Evolutionary conservation across 2,329 filamentous ascomycete genomes (phyloP), one percentile per base, ranked within the genome.

Genomic region (Monilinia polystroma): DNA sequence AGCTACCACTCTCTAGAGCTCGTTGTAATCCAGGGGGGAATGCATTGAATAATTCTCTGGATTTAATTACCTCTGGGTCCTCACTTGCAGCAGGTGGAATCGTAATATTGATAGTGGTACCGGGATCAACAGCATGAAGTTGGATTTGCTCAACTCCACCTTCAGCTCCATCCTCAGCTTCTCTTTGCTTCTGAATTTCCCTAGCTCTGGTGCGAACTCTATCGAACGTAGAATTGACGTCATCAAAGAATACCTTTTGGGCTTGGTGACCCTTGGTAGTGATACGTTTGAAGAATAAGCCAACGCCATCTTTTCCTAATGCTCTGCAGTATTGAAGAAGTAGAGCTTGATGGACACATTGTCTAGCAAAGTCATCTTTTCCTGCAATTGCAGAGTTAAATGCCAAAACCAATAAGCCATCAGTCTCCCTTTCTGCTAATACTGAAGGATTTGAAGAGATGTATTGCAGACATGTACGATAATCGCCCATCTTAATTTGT

Each of bases 251-350:
- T 55, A 98, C 85, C 55, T 91, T 92, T 74, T 91, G 89, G 8
- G 95, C 96, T 79, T 97, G 90, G 79, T 99, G 94, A 43, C 90
- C 91, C 73, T 87, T 87, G 4, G 91, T 96, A 29, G 91, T 95
- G 77, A 99, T 93, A 67, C 94, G 90, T 80, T 95, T 96, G 85
- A 99, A 99, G 83, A 99, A 99, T 41, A 98, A 80, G 7, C 87
- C 85, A 11, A 97, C 93, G 29, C 94, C 94, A 74, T 98, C 92
- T 71, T 87, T 87, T 69, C 94, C 93, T 18, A 99, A 84, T 53
- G 92, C 90, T 12, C 94, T 87, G 80, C 95, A 99, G 81, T 99
- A 99, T 78, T 99, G 95, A 52, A 99, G 81, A 16, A 99, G 83
- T 20, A 98, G 83, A 3, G 90, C 94, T 77, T 98, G 93, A 79